These are phyloP conservation scores for Kuraishia piskuri DNA, from an alignment of 805 yeast species.

Conservation along the genomic window DNA sequence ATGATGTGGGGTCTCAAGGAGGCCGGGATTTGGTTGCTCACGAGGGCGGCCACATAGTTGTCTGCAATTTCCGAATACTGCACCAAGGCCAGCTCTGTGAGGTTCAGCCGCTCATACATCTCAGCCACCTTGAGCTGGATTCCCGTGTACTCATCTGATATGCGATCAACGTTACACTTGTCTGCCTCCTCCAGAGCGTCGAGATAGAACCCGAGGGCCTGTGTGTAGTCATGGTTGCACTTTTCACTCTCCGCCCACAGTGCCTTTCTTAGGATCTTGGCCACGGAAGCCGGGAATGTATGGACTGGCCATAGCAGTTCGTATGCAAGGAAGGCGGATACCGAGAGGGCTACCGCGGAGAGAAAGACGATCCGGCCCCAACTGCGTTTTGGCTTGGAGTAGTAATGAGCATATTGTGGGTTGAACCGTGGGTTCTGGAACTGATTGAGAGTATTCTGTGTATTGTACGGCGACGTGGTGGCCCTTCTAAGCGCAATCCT, in stretches of 20 bases:
- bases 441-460: not conserved
- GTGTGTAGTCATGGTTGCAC: constrained; percentile 49
- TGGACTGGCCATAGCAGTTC: constrained; percentile 57
- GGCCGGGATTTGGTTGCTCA: constrained; percentile 29
- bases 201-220: constrained; percentile 65
- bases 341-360: constrained; percentile 9
- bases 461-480: not conserved
- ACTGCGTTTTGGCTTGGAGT: constrained; percentile 10
- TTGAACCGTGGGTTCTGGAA: constrained; percentile 1
- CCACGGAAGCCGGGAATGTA: constrained; percentile 62
- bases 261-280: constrained; percentile 63
- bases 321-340: constrained; percentile 17
- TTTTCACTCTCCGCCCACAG: constrained; percentile 78
- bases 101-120: constrained; percentile 37
- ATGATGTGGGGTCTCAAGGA: constrained; percentile 47
- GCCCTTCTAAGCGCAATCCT: not conserved
- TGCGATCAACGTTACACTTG: constrained; percentile 40
- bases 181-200: constrained; percentile 65
- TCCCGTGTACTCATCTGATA: constrained; percentile 82
- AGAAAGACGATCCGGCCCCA: constrained; percentile 10
- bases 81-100: not conserved
- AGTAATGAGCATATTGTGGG: constrained; percentile 10
- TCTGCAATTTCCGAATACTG: constrained; percentile 51
- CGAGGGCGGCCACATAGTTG: constrained; percentile 45
- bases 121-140: constrained; percentile 82